These are phyloP conservation scores for Sphaerulina populicola DNA, from an alignment of 2,329 filamentous ascomycete species.

Conservation along the genomic window DNA sequence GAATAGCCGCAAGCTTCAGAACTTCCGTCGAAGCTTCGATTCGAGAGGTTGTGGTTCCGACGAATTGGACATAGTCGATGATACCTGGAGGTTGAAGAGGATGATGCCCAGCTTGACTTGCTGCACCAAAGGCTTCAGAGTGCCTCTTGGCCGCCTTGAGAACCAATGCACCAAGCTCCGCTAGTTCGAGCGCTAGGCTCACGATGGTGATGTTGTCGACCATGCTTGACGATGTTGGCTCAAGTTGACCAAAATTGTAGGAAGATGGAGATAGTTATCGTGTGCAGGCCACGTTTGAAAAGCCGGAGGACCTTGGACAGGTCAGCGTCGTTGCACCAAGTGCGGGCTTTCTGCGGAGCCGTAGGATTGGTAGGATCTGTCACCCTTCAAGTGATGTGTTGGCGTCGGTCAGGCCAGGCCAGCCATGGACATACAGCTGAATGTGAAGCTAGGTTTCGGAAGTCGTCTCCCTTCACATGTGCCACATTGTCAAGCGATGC, in stretches of 20 bases:
- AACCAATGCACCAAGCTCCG: background rate
- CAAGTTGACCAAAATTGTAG: background rate
- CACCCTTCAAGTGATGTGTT: background rate
- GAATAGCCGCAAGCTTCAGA: background rate
- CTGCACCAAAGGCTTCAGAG: background rate
- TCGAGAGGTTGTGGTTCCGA: background rate
- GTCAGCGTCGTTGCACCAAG: background rate
- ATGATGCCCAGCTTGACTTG: background rate
- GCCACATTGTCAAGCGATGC: background rate
- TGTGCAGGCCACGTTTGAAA: background rate
- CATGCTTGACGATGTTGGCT: background rate
- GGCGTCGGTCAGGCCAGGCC: background rate
- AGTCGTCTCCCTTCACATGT: background rate
- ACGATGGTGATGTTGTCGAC: background rate
- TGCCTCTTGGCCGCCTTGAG: background rate
- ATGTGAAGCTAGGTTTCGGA: background rate
- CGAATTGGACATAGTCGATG: background rate
- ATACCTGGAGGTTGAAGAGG: background rate
- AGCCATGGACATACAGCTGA: background rate
- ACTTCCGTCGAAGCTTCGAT: background rate
- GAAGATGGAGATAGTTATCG: background rate
- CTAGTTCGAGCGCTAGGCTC: background rate
- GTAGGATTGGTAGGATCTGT: background rate
- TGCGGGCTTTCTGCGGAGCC: background rate
- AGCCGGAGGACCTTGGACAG: background rate